Percentiles rank a stretch among this genome's conserved stretches.
phyloP scores from a whole-genome alignment of 345 rosid genomes.

The Gossypium turneri region DNA sequence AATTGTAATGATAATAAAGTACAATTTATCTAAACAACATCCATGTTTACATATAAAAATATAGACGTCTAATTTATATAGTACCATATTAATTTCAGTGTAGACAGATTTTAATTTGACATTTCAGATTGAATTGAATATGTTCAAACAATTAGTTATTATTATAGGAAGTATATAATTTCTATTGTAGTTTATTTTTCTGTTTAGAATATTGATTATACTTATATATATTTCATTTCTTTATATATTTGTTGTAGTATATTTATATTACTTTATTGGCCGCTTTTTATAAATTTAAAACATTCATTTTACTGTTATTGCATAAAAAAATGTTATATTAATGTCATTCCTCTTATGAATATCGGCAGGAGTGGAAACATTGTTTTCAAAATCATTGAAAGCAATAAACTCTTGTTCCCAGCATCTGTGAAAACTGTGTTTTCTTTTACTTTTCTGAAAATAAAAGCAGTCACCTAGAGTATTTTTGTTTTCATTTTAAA shows the following conservation, averaged over 20 bases:
- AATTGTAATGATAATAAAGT: neutral
- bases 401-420: neutral
- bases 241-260: neutral
- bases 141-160: neutral
- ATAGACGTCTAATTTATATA: neutral
- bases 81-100: neutral
- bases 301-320: neutral
- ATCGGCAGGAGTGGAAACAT: neutral
- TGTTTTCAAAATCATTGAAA: neutral
- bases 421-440: neutral
- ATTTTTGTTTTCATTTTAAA: neutral
- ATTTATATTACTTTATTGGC: neutral
- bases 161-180: neutral
- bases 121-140: neutral
- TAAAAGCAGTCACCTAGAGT: neutral
- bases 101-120: neutral
- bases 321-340: neutral
- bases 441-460: neutral
- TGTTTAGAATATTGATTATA: slow-evolving; percentile 1
- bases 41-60: neutral
- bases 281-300: neutral
- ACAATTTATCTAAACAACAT: neutral
- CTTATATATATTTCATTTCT: neutral
- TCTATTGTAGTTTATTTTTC: neutral
- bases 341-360: neutral